Evolutionary conservation across 2,329 filamentous ascomycete genomes (phyloP).

Genomic region (Epichloe scottii): DNA sequence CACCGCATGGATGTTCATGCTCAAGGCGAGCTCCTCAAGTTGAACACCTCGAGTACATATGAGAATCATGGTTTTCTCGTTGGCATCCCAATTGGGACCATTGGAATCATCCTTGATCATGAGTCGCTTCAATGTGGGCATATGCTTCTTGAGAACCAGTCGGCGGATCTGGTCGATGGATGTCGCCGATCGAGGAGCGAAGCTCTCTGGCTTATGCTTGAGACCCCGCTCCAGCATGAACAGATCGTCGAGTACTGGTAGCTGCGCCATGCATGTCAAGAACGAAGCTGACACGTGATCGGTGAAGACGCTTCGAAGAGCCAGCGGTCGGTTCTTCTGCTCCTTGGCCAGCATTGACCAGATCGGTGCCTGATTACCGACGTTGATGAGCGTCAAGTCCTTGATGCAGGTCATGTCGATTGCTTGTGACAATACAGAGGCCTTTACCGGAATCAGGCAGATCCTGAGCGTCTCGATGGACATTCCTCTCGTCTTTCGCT

Average conservation of each 20-base stretch:
- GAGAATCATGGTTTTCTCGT: conserved; percentile 41
- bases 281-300: conserved; percentile 48
- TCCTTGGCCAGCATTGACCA: conserved; percentile 45
- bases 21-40: conserved; percentile 43
- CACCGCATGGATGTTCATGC: conserved; percentile 39
- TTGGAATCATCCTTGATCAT: conserved; percentile 46
- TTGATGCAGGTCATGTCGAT: conserved; percentile 45
- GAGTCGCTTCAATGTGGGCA: conserved; percentile 38
- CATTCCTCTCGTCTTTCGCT: conserved; percentile 45
- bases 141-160: conserved; percentile 44
- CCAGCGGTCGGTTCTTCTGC: conserved; percentile 37
- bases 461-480: conserved; percentile 41
- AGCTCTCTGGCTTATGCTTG: conserved; percentile 40
- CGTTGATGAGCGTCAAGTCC: conserved; percentile 48
- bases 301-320: conserved; percentile 46
- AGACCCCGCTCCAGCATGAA: conserved; percentile 43
- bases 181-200: conserved; percentile 35
- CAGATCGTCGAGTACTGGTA: conserved; percentile 43
- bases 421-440: conserved; percentile 41
- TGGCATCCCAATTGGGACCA: conserved; percentile 41
- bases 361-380: conserved; percentile 47
- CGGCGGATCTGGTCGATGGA: conserved; percentile 47
- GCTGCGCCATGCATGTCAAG: conserved; percentile 38
- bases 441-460: conserved; percentile 47
- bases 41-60: conserved; percentile 36